Evolutionary conservation across 2,329 filamentous ascomycete species (phyloP).

Genomic region (Mycogone perniciosa): DNA sequence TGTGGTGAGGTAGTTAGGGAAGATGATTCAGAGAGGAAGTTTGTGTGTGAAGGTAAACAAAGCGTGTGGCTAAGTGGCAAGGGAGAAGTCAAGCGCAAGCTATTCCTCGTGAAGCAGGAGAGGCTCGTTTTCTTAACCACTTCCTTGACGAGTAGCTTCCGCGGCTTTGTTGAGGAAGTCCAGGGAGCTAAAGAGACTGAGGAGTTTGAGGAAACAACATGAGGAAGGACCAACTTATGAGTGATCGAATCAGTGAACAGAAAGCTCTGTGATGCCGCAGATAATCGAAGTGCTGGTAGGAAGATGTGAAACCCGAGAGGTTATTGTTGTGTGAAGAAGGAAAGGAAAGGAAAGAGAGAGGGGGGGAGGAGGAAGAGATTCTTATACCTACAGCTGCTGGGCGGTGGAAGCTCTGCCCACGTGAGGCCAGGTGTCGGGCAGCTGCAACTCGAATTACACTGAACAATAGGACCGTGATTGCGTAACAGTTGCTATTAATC

Average conservation of each 20-base stretch:
- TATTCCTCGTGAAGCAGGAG: too few relatives aligned
- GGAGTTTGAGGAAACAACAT: background rate
- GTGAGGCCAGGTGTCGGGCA: conserved; percentile 5
- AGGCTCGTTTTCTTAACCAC: too few relatives aligned
- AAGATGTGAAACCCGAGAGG: background rate
- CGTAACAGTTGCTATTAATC: background rate
- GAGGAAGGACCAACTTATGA: background rate
- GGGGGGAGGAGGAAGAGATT: conserved; percentile 1
- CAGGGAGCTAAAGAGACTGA: background rate
- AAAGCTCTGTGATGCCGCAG: background rate
- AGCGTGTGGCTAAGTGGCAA: too few relatives aligned
- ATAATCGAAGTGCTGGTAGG: background rate
- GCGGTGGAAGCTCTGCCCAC: conserved; percentile 1
- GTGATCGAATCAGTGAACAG: background rate
- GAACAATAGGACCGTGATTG: background rate
- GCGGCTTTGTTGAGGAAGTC: too few relatives aligned
- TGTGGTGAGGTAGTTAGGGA: too few relatives aligned
- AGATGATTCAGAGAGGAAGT: too few relatives aligned
- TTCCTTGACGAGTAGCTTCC: too few relatives aligned
- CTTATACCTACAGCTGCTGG: conserved; percentile 6
- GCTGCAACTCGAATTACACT: background rate
- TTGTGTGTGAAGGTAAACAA: too few relatives aligned
- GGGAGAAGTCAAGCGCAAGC: too few relatives aligned
- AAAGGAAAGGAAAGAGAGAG: conserved; percentile 2
- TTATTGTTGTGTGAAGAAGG: conserved; percentile 1